Percentiles rank a stretch among this genome's conserved stretches.
Evolutionary conservation across 176 grass and related monocot species (phyloP).

Genomic region (Rhynchospora tenuis): DNA sequence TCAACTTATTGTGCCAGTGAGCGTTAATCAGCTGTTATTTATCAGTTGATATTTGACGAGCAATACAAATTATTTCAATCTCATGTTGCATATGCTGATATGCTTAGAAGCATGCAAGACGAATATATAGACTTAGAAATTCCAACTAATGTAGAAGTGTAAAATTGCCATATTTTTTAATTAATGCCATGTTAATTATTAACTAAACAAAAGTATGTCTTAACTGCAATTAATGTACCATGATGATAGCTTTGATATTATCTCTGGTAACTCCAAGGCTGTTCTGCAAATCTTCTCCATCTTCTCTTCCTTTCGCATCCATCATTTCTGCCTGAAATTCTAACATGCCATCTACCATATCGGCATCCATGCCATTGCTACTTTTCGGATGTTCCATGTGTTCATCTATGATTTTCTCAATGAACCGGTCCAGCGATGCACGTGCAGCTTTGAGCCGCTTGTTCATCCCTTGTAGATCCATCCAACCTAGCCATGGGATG

Average conservation of each 20-base stretch:
- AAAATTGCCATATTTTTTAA: neutral
- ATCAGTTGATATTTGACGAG: too few relatives aligned
- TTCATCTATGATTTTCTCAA: slow-evolving; percentile 89
- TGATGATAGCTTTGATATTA: slow-evolving; percentile 92
- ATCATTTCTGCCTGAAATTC: slow-evolving; percentile 43
- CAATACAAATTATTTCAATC: too few relatives aligned
- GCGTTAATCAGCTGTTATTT: too few relatives aligned
- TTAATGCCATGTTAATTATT: neutral
- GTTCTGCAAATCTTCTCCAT: slow-evolving; percentile 48
- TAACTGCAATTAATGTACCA: slow-evolving; percentile 53
- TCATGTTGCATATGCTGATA: too few relatives aligned
- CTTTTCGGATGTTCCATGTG: slow-evolving; percentile 54
- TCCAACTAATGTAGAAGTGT: too few relatives aligned
- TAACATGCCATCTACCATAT: slow-evolving; percentile 95
- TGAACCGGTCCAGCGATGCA: slow-evolving; percentile 54
- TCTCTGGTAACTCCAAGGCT: slow-evolving; percentile 59
- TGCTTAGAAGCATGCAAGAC: too few relatives aligned
- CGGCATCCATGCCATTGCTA: slow-evolving; percentile 48
- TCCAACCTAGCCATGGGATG: slow-evolving; percentile 69
- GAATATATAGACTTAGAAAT: too few relatives aligned
- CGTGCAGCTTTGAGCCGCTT: slow-evolving; percentile 46
- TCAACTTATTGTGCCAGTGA: too few relatives aligned
- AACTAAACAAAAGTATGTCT: neutral
- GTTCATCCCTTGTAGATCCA: slow-evolving; percentile 63
- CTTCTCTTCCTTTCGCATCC: neutral